phyloP scores from a whole-genome alignment of 768 basidiomycete species.

The Russula ochroleuca region DNA sequence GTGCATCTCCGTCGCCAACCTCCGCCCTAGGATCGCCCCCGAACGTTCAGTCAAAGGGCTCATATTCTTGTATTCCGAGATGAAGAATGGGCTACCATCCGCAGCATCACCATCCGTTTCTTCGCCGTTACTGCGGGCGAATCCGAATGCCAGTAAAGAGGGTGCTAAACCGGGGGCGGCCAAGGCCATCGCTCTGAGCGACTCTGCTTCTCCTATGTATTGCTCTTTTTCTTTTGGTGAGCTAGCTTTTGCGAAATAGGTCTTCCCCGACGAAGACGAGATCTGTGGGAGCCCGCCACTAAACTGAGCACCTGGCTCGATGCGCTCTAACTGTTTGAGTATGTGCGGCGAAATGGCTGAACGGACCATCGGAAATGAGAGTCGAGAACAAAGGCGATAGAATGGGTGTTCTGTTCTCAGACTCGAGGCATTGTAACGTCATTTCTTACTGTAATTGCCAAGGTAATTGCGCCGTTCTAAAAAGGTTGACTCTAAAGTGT shows the following conservation, averaged over 20 bases:
- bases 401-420: not conserved
- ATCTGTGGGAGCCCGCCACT: slow-evolving; percentile 44
- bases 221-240: slow-evolving; percentile 53
- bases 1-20: slow-evolving; percentile 67
- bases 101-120: slow-evolving; percentile 30
- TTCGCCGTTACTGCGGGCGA: slow-evolving; percentile 31
- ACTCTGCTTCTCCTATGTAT: slow-evolving; percentile 63
- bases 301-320: slow-evolving; percentile 53
- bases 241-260: slow-evolving; percentile 64
- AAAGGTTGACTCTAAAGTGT: not conserved
- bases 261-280: slow-evolving; percentile 51
- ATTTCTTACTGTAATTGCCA: not conserved
- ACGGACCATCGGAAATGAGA: slow-evolving; percentile 14
- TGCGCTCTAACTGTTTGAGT: slow-evolving; percentile 41
- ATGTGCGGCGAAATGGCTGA: slow-evolving; percentile 33
- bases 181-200: slow-evolving; percentile 54
- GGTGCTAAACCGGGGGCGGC: slow-evolving; percentile 72
- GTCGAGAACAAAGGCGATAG: not conserved
- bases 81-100: slow-evolving; percentile 53
- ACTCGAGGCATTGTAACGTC: not conserved
- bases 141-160: slow-evolving; percentile 47
- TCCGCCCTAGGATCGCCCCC: slow-evolving; percentile 50
- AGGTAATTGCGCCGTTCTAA: not conserved
- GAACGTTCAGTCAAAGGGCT: slow-evolving; percentile 43
- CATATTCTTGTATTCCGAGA: slow-evolving; percentile 70